These are phyloP conservation scores for Glutinoglossum americanum DNA, from an alignment of 495 filamentous ascomycete genomes.

Conservation along the genomic window DNA sequence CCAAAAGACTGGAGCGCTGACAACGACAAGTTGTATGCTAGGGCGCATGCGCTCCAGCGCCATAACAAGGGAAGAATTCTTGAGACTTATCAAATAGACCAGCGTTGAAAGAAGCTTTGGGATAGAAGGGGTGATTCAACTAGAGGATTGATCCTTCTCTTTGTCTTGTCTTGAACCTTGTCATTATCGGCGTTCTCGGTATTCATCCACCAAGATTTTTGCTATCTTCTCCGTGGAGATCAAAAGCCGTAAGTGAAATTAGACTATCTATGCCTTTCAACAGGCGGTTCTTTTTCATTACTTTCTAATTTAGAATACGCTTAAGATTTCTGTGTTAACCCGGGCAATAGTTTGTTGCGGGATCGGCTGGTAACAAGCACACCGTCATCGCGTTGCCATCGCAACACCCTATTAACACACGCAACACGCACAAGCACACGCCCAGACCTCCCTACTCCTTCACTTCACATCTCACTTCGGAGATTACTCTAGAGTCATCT, in stretches of 20 bases:
- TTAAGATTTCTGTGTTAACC: not conserved
- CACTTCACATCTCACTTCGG: not conserved
- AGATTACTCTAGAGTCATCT: not conserved
- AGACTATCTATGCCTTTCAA: not conserved
- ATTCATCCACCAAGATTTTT: not conserved
- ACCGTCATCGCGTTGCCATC: not conserved
- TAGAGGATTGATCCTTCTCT: not conserved
- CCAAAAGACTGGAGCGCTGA: slow-evolving; percentile 67
- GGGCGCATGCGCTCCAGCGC: slow-evolving; percentile 82
- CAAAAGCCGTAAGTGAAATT: not conserved
- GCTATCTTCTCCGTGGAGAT: not conserved
- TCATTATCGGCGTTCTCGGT: slow-evolving; percentile 1
- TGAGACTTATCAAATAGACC: slow-evolving; percentile 50
- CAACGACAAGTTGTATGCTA: slow-evolving; percentile 89
- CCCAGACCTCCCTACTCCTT: not conserved
- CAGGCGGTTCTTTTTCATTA: not conserved
- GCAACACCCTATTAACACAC: not conserved
- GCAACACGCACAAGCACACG: not conserved
- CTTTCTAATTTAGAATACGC: not conserved
- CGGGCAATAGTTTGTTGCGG: not conserved
- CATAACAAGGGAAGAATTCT: slow-evolving; percentile 86
- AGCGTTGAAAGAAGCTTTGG: not conserved
- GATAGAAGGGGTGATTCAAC: not conserved
- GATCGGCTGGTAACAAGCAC: not conserved
- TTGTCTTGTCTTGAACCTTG: not conserved